Percentiles rank a stretch among this genome's conserved stretches.
phyloP scores from a whole-genome alignment of 2,329 filamentous ascomycete genomes.

The Tolypocladium ovalisporum region DNA sequence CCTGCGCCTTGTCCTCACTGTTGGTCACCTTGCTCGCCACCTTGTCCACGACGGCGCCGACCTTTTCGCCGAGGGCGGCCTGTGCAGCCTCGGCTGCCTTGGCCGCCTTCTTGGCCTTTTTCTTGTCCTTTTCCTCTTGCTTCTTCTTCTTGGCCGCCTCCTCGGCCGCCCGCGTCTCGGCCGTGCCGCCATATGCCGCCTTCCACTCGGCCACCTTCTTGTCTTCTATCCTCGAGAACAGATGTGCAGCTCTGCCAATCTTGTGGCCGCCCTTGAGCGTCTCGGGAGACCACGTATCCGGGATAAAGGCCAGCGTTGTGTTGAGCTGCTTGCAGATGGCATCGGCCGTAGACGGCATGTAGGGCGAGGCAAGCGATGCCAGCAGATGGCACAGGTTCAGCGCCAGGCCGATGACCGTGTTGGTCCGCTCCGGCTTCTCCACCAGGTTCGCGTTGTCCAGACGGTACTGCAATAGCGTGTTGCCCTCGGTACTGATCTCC shows the following conservation, averaged over 20 bases:
- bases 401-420: conserved; percentile 60
- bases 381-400: conserved; percentile 77
- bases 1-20: conserved; percentile 6
- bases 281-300: conserved; percentile 53
- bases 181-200: conserved; percentile 56
- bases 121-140: conserved; percentile 36
- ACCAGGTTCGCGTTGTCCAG: conserved; percentile 44
- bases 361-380: conserved; percentile 68
- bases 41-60: not conserved
- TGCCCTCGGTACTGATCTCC: conserved; percentile 50
- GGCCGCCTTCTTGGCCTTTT: conserved; percentile 23
- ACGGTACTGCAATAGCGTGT: conserved; percentile 40
- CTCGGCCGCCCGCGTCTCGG: conserved; percentile 34
- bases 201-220: conserved; percentile 80
- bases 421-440: conserved; percentile 42
- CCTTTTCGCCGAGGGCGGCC: conserved; percentile 5
- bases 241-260: conserved; percentile 66
- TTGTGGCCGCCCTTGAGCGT: conserved; percentile 62
- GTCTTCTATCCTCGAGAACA: conserved; percentile 75
- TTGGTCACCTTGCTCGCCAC: not conserved
- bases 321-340: conserved; percentile 69
- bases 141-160: conserved; percentile 38
- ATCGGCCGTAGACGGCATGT: conserved; percentile 69
- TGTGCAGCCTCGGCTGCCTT: conserved; percentile 21
- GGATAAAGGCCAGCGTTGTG: conserved; percentile 34